Evolutionary conservation across 2,329 filamentous ascomycete species (phyloP).

Genomic region (Myriosclerotinia duriaeana): DNA sequence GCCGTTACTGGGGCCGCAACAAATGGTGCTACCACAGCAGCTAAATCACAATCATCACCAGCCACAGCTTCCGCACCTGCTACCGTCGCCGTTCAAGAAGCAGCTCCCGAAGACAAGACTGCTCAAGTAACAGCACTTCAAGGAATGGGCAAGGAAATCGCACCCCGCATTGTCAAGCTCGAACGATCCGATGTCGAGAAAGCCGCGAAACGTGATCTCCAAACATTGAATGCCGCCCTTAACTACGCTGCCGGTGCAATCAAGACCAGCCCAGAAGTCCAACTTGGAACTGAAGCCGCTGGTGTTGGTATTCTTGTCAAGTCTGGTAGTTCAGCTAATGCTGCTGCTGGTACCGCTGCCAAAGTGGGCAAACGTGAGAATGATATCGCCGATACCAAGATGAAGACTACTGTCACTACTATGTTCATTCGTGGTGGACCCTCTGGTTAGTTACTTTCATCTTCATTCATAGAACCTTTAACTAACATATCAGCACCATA

Average conservation of each 20-base stretch:
- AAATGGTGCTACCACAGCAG: conserved; percentile 3
- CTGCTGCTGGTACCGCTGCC: conserved; percentile 8
- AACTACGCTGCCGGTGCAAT: conserved; percentile 49
- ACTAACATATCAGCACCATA: conserved; percentile 7
- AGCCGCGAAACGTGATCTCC: conserved; percentile 47
- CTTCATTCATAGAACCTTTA: background rate
- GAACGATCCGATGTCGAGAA: conserved; percentile 14
- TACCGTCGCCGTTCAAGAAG: conserved; percentile 20
- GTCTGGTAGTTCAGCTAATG: background rate
- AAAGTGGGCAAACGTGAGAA: conserved; percentile 23
- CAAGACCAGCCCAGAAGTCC: conserved; percentile 48
- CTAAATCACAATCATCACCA: conserved; percentile 14
- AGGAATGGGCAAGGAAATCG: conserved; percentile 25
- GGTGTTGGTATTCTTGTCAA: conserved; percentile 30
- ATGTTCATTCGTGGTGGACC: conserved; percentile 38
- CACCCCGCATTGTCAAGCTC: conserved; percentile 21
- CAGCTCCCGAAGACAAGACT: conserved; percentile 19
- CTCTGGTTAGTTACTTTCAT: conserved; percentile 27
- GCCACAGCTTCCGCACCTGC: conserved; percentile 18
- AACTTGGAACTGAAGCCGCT: conserved; percentile 48
- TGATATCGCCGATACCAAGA: conserved; percentile 26
- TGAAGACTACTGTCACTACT: conserved; percentile 39
- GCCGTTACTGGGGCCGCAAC: background rate
- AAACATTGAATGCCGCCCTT: conserved; percentile 50
- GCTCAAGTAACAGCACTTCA: conserved; percentile 20